A percentile compares a stretch with the other conserved stretches of the same genome.
Conservation (phyloP, 2,329 filamentous ascomycete species). For the Penicillium occitanis region DNA sequence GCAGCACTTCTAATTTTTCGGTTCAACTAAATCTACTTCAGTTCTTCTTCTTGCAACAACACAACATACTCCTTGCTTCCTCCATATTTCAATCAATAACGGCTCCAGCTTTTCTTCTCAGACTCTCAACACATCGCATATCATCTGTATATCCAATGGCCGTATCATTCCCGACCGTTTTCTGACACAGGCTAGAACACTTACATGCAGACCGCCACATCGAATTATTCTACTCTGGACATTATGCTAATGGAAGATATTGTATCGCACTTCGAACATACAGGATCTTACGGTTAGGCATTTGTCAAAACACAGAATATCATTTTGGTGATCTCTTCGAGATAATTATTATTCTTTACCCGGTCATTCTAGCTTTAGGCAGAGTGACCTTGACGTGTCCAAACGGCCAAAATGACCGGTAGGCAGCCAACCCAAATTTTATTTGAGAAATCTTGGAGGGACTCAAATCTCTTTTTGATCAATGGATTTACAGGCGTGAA, state of each 20-base stretch:
- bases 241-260: constrained; percentile 3
- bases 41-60: neutral
- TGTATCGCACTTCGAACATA: neutral
- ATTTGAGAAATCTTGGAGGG: neutral
- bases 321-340: neutral
- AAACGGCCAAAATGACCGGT: constrained; percentile 8
- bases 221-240: neutral
- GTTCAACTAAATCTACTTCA: neutral
- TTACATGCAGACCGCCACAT: constrained; percentile 14
- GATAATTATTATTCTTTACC: neutral
- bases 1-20: neutral
- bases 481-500: neutral
- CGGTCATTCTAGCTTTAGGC: neutral
- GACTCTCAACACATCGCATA: neutral
- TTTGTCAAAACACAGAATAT: neutral
- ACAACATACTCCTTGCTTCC: neutral
- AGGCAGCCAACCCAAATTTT: neutral
- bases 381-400: neutral
- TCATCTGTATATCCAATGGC: neutral
- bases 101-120: neutral
- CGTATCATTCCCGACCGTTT: neutral
- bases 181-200: constrained; percentile 5
- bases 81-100: neutral
- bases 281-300: constrained; percentile 17
- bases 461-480: neutral